phyloP scores from a whole-genome alignment of 768 basidiomycete species.

The Mycena alexandri region DNA sequence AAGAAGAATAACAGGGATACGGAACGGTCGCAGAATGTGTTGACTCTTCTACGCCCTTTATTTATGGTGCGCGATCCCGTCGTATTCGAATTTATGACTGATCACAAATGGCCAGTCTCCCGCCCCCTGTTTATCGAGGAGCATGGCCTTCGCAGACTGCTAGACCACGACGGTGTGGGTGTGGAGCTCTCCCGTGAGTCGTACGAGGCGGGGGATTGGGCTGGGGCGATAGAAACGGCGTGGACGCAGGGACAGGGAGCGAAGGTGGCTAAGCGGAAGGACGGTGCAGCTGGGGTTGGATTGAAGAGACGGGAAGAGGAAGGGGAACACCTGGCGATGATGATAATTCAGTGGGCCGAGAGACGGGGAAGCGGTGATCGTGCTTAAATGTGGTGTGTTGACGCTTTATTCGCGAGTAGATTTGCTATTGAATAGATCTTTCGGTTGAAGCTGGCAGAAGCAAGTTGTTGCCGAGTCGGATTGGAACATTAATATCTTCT shows the following conservation, averaged over 20 bases:
- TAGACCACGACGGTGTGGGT: slow-evolving; percentile 74
- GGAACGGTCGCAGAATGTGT: slow-evolving; percentile 87
- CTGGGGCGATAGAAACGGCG: slow-evolving; percentile 68
- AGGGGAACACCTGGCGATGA: slow-evolving; percentile 60
- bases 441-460: not conserved
- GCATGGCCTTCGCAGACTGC: slow-evolving; percentile 76
- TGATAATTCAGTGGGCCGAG: slow-evolving; percentile 65
- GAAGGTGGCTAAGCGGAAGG: slow-evolving; percentile 62
- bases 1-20: slow-evolving; percentile 66
- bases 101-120: slow-evolving; percentile 60
- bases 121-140: slow-evolving; percentile 87
- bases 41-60: slow-evolving; percentile 81
- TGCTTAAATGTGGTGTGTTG: not conserved
- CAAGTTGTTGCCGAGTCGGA: not conserved
- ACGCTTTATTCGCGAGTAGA: not conserved
- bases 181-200: slow-evolving; percentile 73
- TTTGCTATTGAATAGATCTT: not conserved
- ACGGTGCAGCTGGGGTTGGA: slow-evolving; percentile 52
- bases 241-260: slow-evolving; percentile 59
- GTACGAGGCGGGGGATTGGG: slow-evolving; percentile 85
- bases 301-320: slow-evolving; percentile 57
- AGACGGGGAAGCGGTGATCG: slow-evolving; percentile 40
- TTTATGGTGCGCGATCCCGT: slow-evolving; percentile 68
- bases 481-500: not conserved
- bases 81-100: not conserved